Conservation (phyloP, 177 flowering plant genomes). For the Vitis hybrid region DNA sequence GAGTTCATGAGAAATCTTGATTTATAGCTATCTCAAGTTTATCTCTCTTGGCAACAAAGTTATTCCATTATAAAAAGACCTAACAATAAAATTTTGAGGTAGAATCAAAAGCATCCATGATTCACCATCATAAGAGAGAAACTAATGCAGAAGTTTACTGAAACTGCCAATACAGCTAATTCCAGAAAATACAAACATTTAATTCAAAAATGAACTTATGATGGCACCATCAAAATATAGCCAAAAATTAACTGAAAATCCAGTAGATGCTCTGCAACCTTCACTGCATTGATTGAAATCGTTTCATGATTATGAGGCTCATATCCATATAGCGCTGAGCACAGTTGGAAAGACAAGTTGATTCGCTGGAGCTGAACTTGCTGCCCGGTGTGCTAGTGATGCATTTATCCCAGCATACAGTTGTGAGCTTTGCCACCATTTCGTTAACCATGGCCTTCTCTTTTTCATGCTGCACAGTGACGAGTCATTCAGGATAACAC, state of each 20-base stretch:
- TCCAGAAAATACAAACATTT: slow-evolving; percentile 4
- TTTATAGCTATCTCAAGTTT: too few species aligned
- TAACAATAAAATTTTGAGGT: too few species aligned
- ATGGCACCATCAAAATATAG: too few species aligned
- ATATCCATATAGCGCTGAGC: slow-evolving; percentile 75
- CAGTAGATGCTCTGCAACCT: neutral
- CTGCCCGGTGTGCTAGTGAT: slow-evolving; percentile 72
- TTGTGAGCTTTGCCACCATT: slow-evolving; percentile 70
- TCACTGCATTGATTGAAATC: slow-evolving; percentile 58
- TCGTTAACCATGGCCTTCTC: slow-evolving; percentile 68
- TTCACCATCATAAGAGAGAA: neutral
- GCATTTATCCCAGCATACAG: slow-evolving; percentile 82
- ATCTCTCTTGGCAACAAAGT: too few species aligned
- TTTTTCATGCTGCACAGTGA: slow-evolving; percentile 61
- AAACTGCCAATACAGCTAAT: neutral
- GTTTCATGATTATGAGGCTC: slow-evolving; percentile 55
- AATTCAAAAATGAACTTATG: neutral
- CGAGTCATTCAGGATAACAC: neutral
- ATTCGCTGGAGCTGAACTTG: slow-evolving; percentile 82
- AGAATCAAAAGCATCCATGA: neutral
- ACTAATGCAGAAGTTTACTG: neutral
- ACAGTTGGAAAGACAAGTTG: slow-evolving; percentile 69
- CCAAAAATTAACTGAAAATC: neutral
- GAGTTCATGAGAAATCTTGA: too few species aligned
- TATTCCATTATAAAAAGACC: too few species aligned